Base-by-base conservation (phyloP, 805 yeast species). In the Wickerhamomyces ciferrii region DNA sequence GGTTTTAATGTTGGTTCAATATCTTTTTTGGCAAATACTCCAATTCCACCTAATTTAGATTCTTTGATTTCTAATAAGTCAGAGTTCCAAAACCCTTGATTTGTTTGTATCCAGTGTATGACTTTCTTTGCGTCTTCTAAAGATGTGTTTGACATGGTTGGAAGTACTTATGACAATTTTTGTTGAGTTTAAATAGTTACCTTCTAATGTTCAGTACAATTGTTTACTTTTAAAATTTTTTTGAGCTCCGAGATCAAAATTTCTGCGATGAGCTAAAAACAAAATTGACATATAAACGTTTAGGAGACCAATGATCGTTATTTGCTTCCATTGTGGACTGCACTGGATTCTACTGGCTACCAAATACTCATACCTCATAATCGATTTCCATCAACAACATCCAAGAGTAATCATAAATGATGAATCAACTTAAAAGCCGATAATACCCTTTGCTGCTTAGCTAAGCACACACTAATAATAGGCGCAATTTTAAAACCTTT, bases 1-100 rank as follows among this genome's bases (percentile, higher is more conserved):
- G 70, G 54, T 11, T 45, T 48, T 2, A 43, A 17, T 15, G 62
- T 72, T 31, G 60, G 59, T 8, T 60, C 63, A 10, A 79, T 55
- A 25, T 70, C 69, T 25, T 55, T 46, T 7, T 60, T 65, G 6
- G 86, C 83, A 60, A 84, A 85, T 0, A 89, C 92, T 7, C 96
- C 96, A 2, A 79, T 52, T 1, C 96, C 96, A 2, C 87, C 89
- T 2, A 67, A 48, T 3, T 63, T 53, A 0, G 88, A 79, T n/a
- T 54, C 49, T 32, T 63, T 68, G 1, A 84, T 61, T 35, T 70
- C 68, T 11, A 84, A 58, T 2, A 62, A 45, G 2, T 69, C 72
- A 6, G 72, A 61, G 48, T 78, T 72, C 76, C 88, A 79, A 48
- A 69, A 73, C 1, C 84, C 75, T 44, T 78, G 72, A 44, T 78